Base-by-base conservation (phyloP, 495 filamentous ascomycete species). In the Aspergillus steynii region DNA sequence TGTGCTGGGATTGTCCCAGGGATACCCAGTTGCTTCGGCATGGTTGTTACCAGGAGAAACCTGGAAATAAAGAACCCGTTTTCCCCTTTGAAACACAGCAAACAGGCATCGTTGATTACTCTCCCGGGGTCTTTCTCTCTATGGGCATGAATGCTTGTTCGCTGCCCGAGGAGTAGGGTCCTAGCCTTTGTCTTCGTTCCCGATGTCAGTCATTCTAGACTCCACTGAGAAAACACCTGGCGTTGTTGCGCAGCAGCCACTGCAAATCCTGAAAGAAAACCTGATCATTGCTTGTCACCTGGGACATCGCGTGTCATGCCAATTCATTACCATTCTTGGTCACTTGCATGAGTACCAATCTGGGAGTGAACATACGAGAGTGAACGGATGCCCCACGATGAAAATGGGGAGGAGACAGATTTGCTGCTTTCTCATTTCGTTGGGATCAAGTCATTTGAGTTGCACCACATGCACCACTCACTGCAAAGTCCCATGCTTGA, bases 31-130 rank as follows among this genome's bases (percentile, higher is more conserved):
- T 55, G 48, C 28, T 28, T 53, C 45, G 42, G 55, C 58, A 59
- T 63, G 60, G 27, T 46, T 31, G n/a, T 27, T 52, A 37, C 62
- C 48, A 47, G 60, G 56, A 60, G 56, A 56, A 32, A 64, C 34
- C 56, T 29, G 55, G 61, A 4, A 53, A 26, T 34, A 53, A 4
- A 26, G 37, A 42, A 42, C 37, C 14, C 14, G 37, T 12, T 12
- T 42, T 42, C 12, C 10, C 12, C 14, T 42, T 12, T 10, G 14
- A 42, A 14, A 42, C 37, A 15, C 10, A 42, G 37, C 1, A 10
- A 42, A 42, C 37, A 10, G 9, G 7, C 37, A 42, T 42, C 37
- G 9, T 42, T 42, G 37, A 10, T 42, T 42, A 15, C 4, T 42
- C 12, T 12, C 37, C 0, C 3, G 37, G 37, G 12, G 37, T 12